These are phyloP conservation scores for Paratrimastix pyriformis DNA, from an alignment of 78 protist species.

Conservation along the genomic window DNA sequence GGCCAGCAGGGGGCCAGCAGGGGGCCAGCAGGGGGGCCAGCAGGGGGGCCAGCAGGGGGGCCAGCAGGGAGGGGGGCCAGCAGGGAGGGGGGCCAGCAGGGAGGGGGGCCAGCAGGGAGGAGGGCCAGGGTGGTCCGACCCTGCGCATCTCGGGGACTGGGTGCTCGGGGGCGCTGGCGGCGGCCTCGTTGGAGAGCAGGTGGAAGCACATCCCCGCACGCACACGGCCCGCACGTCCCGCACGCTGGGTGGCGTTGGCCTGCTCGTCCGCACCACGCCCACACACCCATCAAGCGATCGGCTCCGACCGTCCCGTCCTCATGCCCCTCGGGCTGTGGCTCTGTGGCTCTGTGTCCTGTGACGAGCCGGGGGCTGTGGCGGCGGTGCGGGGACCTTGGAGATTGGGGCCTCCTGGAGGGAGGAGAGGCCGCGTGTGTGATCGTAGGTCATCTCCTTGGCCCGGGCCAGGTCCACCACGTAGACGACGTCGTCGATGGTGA, in stretches of 20 bases:
- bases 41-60: not conserved
- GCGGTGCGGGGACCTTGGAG: not conserved
- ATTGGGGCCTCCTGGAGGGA: not conserved
- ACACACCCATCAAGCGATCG: no score
- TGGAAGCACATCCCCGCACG: not conserved
- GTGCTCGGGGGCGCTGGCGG: not conserved
- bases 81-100: not conserved
- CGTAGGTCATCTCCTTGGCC: not conserved
- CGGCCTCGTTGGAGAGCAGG: not conserved
- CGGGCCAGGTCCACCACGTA: not conserved
- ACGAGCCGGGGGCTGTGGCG: no score
- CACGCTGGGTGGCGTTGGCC: not conserved
- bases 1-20: not conserved
- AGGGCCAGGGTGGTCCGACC: not conserved
- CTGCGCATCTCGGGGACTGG: not conserved
- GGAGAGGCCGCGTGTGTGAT: not conserved
- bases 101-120: not conserved
- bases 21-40: no score
- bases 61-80: not conserved
- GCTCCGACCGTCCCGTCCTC: no score
- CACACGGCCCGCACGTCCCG: slow-evolving; percentile 1
- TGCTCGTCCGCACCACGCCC: no score
- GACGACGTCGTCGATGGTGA: not conserved
- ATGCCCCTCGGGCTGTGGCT: no score
- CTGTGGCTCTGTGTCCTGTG: no score